These are phyloP conservation scores for Brassica napus DNA, from an alignment of 345 rosid species.

Conservation along the genomic window Da-Ae NC_063436.1:3630001-3630500, in stretches of 20 bases:
- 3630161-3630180: not conserved
- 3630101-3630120: not conserved
- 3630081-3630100: not conserved
- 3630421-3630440: not conserved
- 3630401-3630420: not conserved
- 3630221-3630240: not conserved
- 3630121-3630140: too few relatives aligned
- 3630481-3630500: not conserved
- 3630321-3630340: too few relatives aligned
- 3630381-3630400: not conserved
- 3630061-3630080: conserved; percentile 1
- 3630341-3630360: too few relatives aligned
- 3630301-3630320: too few relatives aligned
- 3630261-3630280: too few relatives aligned
- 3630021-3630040: conserved; percentile 11
- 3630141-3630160: too few relatives aligned
- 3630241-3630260: not conserved
- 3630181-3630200: not conserved
- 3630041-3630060: conserved; percentile 15
- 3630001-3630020: conserved; percentile 20
- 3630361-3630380: too few relatives aligned
- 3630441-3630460: not conserved
- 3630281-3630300: too few relatives aligned
- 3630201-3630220: not conserved
- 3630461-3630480: too few relatives aligned